A percentile compares a stretch with the other conserved stretches of the same genome.
phyloP scores from a whole-genome alignment of 2,329 filamentous ascomycete genomes.

The Dactylellina sp. region DNA sequence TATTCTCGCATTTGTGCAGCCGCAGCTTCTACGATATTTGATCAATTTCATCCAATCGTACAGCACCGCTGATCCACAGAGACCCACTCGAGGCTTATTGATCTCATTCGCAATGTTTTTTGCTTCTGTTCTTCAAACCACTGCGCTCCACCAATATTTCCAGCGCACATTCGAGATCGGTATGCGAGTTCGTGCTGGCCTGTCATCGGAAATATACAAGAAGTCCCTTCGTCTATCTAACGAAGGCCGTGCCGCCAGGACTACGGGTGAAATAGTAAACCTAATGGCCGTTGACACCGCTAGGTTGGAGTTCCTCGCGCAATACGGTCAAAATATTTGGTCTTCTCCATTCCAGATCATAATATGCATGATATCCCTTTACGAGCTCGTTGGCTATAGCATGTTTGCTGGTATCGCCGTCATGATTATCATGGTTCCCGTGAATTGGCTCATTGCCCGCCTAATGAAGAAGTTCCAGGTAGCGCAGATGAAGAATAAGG shows the following conservation, averaged over 20 bases:
- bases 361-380: slow-evolving; percentile 94
- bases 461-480: slow-evolving; percentile 96
- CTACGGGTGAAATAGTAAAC: slow-evolving; percentile 97
- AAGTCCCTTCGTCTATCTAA: slow-evolving; percentile 92
- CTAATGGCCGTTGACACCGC: slow-evolving; percentile 99
- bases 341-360: slow-evolving; percentile 96
- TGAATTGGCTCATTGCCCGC: slow-evolving; percentile 90
- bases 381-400: slow-evolving; percentile 91
- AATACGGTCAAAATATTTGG: slow-evolving; percentile 95
- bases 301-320: slow-evolving; percentile 83
- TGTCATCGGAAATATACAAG: slow-evolving; percentile 90
- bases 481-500: slow-evolving; percentile 99
- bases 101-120: slow-evolving; percentile 94
- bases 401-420: slow-evolving; percentile 95
- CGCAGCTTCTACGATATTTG: slow-evolving; percentile 85
- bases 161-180: slow-evolving; percentile 93
- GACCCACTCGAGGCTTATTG: slow-evolving; percentile 86
- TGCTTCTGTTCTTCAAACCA: slow-evolving; percentile 86
- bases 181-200: slow-evolving; percentile 92
- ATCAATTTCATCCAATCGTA: slow-evolving; percentile 89
- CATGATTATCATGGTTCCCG: slow-evolving; percentile 97
- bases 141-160: slow-evolving; percentile 96
- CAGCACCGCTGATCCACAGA: slow-evolving; percentile 69
- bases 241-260: slow-evolving; percentile 87
- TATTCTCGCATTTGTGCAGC: slow-evolving; percentile 85